Evolutionary conservation across 2,329 filamentous ascomycete genomes (phyloP).

Genomic region (Aspergillus alliaceus): DNA sequence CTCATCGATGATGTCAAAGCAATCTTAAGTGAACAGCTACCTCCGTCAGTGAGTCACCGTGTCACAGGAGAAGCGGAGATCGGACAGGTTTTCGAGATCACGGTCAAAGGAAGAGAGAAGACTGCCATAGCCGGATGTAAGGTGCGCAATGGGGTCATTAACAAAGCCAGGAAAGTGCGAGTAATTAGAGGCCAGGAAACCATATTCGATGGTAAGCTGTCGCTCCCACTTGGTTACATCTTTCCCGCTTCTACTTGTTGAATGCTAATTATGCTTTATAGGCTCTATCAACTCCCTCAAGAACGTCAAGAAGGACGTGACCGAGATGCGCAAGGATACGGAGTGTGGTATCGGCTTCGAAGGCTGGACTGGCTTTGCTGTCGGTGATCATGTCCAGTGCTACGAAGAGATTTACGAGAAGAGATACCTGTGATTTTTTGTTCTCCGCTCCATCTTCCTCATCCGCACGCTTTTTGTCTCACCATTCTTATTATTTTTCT

Average conservation of each 20-base stretch:
- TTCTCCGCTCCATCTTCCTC: not conserved
- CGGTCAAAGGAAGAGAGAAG: constrained; percentile 67
- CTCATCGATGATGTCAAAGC: constrained; percentile 52
- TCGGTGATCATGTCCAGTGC: constrained; percentile 83
- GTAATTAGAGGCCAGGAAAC: constrained; percentile 70
- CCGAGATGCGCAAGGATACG: constrained; percentile 85
- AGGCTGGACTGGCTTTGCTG: constrained; percentile 72
- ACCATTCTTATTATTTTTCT: not conserved
- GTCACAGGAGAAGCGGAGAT: constrained; percentile 89
- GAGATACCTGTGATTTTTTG: constrained; percentile 50
- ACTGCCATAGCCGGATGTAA: constrained; percentile 83
- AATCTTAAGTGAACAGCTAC: constrained; percentile 67
- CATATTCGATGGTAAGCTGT: constrained; percentile 75
- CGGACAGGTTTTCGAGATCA: constrained; percentile 79
- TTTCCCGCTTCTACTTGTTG: constrained; percentile 1
- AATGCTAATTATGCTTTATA: constrained; percentile 38
- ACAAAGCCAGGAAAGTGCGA: constrained; percentile 63
- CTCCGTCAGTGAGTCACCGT: constrained; percentile 64
- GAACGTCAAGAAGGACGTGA: constrained; percentile 87
- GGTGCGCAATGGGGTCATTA: constrained; percentile 76
- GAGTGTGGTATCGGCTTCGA: constrained; percentile 91
- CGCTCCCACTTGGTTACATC: not conserved
- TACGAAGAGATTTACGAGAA: constrained; percentile 79
- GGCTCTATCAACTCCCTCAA: constrained; percentile 80
- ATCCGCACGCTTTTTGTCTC: not conserved